phyloP scores from a whole-genome alignment of 2,329 filamentous ascomycete species.

The Pseudocercospora eumusae region DNA sequence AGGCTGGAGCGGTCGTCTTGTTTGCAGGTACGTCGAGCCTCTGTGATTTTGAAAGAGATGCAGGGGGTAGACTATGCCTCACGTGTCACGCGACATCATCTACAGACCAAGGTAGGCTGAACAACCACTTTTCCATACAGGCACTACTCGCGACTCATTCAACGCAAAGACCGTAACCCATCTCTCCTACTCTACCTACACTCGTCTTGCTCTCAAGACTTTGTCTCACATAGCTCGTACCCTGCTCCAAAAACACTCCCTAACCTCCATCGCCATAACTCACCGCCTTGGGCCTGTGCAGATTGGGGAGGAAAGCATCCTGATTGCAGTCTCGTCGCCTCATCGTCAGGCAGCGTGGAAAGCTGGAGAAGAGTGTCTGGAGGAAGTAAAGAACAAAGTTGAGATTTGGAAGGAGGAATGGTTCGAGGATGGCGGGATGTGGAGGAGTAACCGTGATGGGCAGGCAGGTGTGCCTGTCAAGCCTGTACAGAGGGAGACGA shows the following conservation, averaged over 20 bases:
- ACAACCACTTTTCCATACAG: slow-evolving; percentile 23
- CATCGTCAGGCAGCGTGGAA: slow-evolving; percentile 84
- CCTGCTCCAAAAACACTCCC: slow-evolving; percentile 61
- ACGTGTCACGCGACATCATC: slow-evolving; percentile 7
- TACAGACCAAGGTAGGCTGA: slow-evolving; percentile 6
- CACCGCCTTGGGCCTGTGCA: slow-evolving; percentile 85
- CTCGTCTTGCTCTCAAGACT: slow-evolving; percentile 67
- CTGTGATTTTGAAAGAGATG: background rate
- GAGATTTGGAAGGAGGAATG: slow-evolving; percentile 96
- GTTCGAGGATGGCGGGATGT: slow-evolving; percentile 77
- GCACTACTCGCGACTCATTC: slow-evolving; percentile 70
- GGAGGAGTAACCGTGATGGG: slow-evolving; percentile 85
- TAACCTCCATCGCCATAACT: slow-evolving; percentile 74
- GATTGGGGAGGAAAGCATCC: slow-evolving; percentile 88
- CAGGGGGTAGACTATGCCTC: slow-evolving; percentile 1
- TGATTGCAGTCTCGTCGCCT: slow-evolving; percentile 80
- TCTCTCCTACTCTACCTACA: slow-evolving; percentile 74
- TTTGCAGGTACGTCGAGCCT: slow-evolving; percentile 62
- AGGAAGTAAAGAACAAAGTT: slow-evolving; percentile 80
- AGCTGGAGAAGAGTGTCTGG: slow-evolving; percentile 85
- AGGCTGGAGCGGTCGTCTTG: slow-evolving; percentile 73
- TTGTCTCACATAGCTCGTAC: slow-evolving; percentile 65
- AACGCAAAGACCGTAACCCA: slow-evolving; percentile 69
- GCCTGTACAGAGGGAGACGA: background rate
- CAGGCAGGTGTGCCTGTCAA: slow-evolving; percentile 51